A percentile compares a stretch with the other conserved stretches of the same genome.
phyloP scores from a whole-genome alignment of 2,329 filamentous ascomycete species.

The Amphichorda felina region DNA sequence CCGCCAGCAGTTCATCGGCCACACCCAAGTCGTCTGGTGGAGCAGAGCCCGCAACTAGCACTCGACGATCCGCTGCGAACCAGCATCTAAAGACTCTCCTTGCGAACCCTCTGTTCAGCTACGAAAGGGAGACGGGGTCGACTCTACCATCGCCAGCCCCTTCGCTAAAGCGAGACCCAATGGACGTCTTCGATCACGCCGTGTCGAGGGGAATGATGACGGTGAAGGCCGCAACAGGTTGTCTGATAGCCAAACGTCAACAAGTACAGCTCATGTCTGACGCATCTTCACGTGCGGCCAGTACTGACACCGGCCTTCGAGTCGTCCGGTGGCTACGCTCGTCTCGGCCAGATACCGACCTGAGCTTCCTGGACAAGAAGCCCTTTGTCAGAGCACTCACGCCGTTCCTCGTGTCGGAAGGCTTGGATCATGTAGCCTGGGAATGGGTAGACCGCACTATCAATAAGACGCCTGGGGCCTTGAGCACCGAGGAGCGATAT shows the following conservation, averaged over 20 bases:
- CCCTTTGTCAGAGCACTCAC: slow-evolving; percentile 27
- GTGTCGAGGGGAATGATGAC: slow-evolving; percentile 46
- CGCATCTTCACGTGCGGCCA: background rate
- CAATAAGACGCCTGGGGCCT: no score
- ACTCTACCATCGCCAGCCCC: slow-evolving; percentile 7
- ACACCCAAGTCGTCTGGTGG: background rate
- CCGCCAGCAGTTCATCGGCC: slow-evolving; percentile 12
- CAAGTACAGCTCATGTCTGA: slow-evolving; percentile 19
- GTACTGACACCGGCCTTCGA: slow-evolving; percentile 18
- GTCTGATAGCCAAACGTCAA: slow-evolving; percentile 33
- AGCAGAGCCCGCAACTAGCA: background rate
- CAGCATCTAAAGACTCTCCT: slow-evolving; percentile 45
- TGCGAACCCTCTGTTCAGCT: slow-evolving; percentile 42
- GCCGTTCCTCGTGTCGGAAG: slow-evolving; percentile 40
- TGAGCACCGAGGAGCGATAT: slow-evolving; percentile 1
- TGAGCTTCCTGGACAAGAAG: slow-evolving; percentile 30
- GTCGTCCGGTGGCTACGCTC: slow-evolving; percentile 43
- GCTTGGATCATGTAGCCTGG: slow-evolving; percentile 38
- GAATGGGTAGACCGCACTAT: slow-evolving; percentile 35
- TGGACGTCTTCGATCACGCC: slow-evolving; percentile 44
- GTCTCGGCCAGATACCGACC: slow-evolving; percentile 31
- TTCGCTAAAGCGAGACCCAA: slow-evolving; percentile 26
- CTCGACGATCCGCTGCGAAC: slow-evolving; percentile 24
- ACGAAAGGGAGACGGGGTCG: slow-evolving; percentile 10
- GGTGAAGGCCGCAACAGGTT: slow-evolving; percentile 37